These are phyloP conservation scores for Heracleum sosnowskyi DNA, from an alignment of 129 eudicot genomes.

Conservation along the genomic window DNA sequence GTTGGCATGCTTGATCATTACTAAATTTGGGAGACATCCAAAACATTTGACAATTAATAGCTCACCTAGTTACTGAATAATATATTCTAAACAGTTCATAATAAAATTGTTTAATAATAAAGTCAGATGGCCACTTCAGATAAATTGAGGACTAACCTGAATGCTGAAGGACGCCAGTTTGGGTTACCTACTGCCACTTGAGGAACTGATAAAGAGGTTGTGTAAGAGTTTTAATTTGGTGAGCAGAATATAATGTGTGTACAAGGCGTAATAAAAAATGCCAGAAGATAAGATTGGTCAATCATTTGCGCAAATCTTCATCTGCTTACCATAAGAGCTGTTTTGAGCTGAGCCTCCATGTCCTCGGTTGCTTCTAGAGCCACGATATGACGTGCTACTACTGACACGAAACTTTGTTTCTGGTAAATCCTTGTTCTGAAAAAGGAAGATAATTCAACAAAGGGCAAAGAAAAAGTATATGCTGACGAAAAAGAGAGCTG, in stretches of 20 bases:
- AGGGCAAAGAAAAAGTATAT: not conserved
- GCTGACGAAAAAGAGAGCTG: not conserved
- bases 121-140: not conserved
- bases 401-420: constrained; percentile 39
- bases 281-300: not conserved
- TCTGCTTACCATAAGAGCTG: constrained; percentile 36
- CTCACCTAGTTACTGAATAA: not conserved
- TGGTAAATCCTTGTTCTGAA: constrained; percentile 38
- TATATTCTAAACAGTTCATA: not conserved
- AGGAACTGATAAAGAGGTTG: constrained; percentile 33
- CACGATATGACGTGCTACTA: constrained; percentile 31
- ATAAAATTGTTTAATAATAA: not conserved
- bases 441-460: not conserved
- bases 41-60: not conserved
- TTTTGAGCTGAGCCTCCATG: constrained; percentile 1
- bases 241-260: not conserved
- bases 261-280: not conserved
- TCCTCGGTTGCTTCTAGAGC: constrained; percentile 18
- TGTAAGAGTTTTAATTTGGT: constrained; percentile 23
- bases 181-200: constrained; percentile 37
- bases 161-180: constrained; percentile 30
- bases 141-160: constrained; percentile 29
- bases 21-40: not conserved
- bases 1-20: not conserved
- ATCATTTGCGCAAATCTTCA: not conserved